Base-by-base conservation (phyloP, 1,284 basidiomycete genomes). In the Neonothopanus nambi region DNA sequence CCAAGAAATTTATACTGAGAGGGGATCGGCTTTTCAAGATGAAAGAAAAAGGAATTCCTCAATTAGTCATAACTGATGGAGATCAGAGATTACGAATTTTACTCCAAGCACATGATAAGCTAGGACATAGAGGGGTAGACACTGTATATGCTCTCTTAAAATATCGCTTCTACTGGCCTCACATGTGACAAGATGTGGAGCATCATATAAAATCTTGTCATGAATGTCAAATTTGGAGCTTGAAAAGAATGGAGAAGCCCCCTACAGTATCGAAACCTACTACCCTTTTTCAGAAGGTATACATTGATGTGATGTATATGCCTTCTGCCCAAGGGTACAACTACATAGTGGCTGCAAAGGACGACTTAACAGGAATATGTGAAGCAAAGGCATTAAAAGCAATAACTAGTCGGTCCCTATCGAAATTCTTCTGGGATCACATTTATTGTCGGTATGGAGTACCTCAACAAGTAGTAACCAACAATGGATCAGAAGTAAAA, bases 161-260 rank as follows among this genome's bases (percentile, higher is more conserved):
- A 12, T 11, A 5, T 26, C 18, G 37, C 33, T 52, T 56, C 37
- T 52, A 13, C 8, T 56, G 54, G 54, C 54, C 54, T 13, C 39
- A 56, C 20, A 24, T 67, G 15, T 35, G 62, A 2, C 40, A 52
- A 0, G 66, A 76, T 49, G 55, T 74, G 9, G 48, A 62, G 2
- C 67, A 67, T 63, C 70, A 66, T 50, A 52, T 76, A 3, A 24
- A 52, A 0, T 70, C 72, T 0, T 76, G 74, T 54, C 67, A 73
- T 38, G 37, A 64, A 35, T 76, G 75, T 48, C 73, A 76, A 51
- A 17, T 64, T 0, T 54, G 64, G 2, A 64, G 64, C 15, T 59
- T 57, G 0, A 44, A 62, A 7, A 61, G 68, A n/a, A 38, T 72
- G 8, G 45, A 60, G 11, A 62, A 73, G 4, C 72, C 72, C 0